A percentile compares a stretch with the other conserved stretches of the same genome.
Conservation (phyloP, 2,329 filamentous ascomycete genomes). For the Pyricularia sp. region DNA sequence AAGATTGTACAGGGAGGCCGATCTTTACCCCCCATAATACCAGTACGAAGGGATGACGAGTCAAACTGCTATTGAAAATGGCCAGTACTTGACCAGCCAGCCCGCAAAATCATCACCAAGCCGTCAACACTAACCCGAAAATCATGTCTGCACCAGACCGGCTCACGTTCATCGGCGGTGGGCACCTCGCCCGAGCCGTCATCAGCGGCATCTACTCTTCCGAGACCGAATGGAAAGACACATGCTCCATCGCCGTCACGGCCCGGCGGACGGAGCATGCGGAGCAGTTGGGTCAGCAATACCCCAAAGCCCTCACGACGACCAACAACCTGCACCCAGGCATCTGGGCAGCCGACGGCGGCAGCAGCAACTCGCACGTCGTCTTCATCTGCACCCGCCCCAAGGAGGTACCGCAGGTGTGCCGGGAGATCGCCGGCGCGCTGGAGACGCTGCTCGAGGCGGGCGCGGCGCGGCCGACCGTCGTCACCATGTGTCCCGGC, state of each 20-base stretch:
- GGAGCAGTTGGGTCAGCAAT: background rate
- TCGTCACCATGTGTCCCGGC: background rate
- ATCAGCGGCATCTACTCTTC: background rate
- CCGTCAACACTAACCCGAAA: background rate
- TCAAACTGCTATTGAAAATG: background rate
- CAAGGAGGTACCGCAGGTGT: background rate
- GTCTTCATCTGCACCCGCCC: background rate
- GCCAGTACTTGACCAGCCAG: background rate
- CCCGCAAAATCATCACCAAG: too few relatives aligned
- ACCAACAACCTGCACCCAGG: background rate
- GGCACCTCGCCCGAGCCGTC: background rate
- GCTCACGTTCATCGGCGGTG: background rate
- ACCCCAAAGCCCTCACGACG: background rate
- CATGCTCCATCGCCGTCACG: background rate
- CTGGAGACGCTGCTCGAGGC: background rate
- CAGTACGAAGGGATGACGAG: too few relatives aligned
- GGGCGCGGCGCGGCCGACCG: background rate
- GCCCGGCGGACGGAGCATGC: background rate
- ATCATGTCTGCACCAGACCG: background rate
- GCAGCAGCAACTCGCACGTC: background rate
- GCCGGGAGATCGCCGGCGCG: background rate
- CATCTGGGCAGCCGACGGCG: background rate
- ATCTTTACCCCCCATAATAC: too few relatives aligned
- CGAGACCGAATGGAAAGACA: background rate
- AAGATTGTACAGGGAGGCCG: too few relatives aligned